Base-by-base conservation (phyloP, 257 asterid species). In the Nicotiana tabacum region DNA sequence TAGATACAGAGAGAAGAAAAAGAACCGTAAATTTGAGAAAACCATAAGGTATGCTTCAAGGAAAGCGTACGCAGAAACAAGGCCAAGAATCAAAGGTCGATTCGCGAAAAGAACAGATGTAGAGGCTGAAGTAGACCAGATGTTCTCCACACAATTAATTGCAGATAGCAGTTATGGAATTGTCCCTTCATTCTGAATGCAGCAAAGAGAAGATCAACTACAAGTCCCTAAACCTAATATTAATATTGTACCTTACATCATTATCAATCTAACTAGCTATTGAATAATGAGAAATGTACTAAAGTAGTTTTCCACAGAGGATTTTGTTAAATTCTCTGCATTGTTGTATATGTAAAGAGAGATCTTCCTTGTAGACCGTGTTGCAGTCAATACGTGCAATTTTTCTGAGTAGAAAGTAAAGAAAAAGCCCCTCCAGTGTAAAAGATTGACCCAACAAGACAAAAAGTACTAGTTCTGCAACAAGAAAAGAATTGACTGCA, bases 1-100 rank as follows among this genome's bases (percentile, higher is more conserved):
- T 48, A 89, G 98, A 85, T 94, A 93, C 87, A 84, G 94, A 78
- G 98, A 94, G 91, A 94, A 94, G 91, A 94, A 94, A 88, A 94
- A 92, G 89, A 89, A 83, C 5, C 86, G 98, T 33, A 94, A 87
- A 78, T 94, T 94, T 65, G 98, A 93, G 85, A 94, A 93, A 89
- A 92, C 97, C 15, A 94, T 94, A 5, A 72, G 98, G 82, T 94
- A 94, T 29, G 98, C 98, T 0, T 93, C 98, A 4, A 83, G 98
- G 82, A 94, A 94, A 86, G 98, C 98, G 5, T 94, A 94, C 43
- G 98, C 98, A 16, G 98, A 94, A 61, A 93, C 91, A 0, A 87
- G 98, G 81, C 98, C 98, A 7, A 89, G 98, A 82, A 85, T 94
- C 66, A 94, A 93, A 88, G 98, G 98, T 3, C 91, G 98, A 6